Conservation (phyloP, 169 alveolate genomes). For the Eimeria necatrix region DNA sequence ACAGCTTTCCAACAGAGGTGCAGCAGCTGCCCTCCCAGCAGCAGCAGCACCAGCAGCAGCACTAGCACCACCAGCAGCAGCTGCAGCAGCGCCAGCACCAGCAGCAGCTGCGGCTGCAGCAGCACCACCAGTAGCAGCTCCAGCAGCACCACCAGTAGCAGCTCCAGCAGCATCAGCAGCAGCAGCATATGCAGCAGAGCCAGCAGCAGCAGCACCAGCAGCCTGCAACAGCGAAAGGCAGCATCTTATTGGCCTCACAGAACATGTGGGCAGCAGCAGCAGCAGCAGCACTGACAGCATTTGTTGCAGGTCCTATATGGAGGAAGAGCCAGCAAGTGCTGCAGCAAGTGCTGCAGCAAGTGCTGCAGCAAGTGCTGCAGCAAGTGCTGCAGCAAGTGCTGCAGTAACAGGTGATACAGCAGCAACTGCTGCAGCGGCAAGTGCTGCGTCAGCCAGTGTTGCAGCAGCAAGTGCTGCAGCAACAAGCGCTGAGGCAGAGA, state of each 20-base stretch:
- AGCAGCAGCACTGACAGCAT: slow-evolving; percentile 45
- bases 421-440: background rate
- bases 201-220: slow-evolving; percentile 24
- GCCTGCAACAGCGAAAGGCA: background rate
- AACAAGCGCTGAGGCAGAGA: background rate
- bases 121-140: background rate
- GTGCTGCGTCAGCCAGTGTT: background rate
- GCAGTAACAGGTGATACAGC: background rate
- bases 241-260: background rate
- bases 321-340: background rate
- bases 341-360: background rate
- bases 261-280: background rate
- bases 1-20: background rate
- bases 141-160: slow-evolving; percentile 17
- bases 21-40: slow-evolving; percentile 15
- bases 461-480: slow-evolving; percentile 27
- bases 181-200: background rate
- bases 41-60: slow-evolving; percentile 37
- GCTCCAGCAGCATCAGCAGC: background rate
- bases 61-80: background rate
- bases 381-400: background rate
- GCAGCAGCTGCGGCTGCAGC: slow-evolving; percentile 22
- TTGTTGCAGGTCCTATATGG: background rate
- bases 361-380: background rate
- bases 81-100: background rate